phyloP scores from a whole-genome alignment of 257 asterid genomes.

The Solanum neorickii region DNA sequence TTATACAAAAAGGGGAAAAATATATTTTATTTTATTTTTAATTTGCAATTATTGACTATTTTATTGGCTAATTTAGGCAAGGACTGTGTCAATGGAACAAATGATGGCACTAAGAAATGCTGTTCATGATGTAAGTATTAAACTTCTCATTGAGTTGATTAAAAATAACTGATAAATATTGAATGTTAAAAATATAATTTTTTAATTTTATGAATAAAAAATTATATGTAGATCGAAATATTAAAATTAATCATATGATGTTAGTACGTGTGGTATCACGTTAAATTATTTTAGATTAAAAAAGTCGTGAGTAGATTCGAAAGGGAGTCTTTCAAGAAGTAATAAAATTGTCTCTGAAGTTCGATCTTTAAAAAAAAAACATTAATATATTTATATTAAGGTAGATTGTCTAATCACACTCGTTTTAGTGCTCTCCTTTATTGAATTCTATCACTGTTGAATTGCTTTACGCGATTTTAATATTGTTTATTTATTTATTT shows the following conservation, averaged over 20 bases:
- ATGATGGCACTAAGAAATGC: slow-evolving; percentile 31
- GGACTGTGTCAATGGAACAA: slow-evolving; percentile 60
- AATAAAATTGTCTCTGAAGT: too few relatives aligned
- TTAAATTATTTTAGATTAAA: too few relatives aligned
- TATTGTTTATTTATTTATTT: too few relatives aligned
- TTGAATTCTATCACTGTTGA: accelerated
- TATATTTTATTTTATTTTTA: not conserved
- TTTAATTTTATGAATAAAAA: too few relatives aligned
- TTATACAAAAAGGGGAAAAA: too few relatives aligned
- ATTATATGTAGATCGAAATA: not conserved
- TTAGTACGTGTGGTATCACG: not conserved
- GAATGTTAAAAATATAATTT: accelerated
- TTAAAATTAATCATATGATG: not conserved
- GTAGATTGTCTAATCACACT: not conserved
- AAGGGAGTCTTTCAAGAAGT: not conserved
- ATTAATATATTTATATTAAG: too few relatives aligned
- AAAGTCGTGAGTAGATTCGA: too few relatives aligned
- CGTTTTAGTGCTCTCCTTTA: accelerated
- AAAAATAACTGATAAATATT: not conserved
- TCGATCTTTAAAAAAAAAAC: too few relatives aligned
- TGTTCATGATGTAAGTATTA: slow-evolving; percentile 58
- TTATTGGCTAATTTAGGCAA: slow-evolving; percentile 19
- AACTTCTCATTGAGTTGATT: not conserved
- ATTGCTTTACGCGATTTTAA: not conserved
- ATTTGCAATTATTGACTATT: not conserved